Evolutionary conservation across 2,329 filamentous ascomycete species (phyloP).

Genomic region (Diaporthe velutina): DNA sequence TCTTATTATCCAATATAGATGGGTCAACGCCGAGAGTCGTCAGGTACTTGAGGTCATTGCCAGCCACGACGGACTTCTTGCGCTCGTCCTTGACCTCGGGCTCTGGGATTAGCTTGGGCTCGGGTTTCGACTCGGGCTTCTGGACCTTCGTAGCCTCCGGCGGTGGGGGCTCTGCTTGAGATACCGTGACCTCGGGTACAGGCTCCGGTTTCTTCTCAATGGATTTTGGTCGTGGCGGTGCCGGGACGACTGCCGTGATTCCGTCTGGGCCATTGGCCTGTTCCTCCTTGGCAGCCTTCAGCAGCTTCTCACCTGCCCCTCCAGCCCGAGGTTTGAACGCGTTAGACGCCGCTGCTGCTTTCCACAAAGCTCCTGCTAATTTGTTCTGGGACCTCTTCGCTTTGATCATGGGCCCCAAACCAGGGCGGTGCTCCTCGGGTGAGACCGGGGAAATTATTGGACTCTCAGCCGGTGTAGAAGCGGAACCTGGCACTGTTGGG

Average conservation of each 20-base stretch:
- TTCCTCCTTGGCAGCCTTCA: conserved; percentile 70
- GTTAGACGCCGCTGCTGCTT: conserved; percentile 79
- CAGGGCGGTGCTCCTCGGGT: conserved; percentile 70
- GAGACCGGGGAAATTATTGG: conserved; percentile 47
- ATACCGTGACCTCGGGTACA: conserved; percentile 70
- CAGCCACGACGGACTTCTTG: conserved; percentile 73
- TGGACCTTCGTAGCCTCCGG: conserved; percentile 6
- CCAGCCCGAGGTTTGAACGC: conserved; percentile 90
- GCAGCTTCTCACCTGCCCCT: conserved; percentile 79
- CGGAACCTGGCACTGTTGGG: conserved; percentile 41
- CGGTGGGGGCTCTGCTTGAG: conserved; percentile 48
- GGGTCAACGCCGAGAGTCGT: conserved; percentile 83
- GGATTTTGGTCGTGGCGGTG: conserved; percentile 69
- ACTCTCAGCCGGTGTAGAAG: conserved; percentile 42
- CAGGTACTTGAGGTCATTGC: conserved; percentile 84
- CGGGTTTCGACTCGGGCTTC: conserved; percentile 47
- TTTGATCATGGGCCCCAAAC: conserved; percentile 92
- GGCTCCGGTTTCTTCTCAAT: conserved; percentile 53
- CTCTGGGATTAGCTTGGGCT: conserved; percentile 46
- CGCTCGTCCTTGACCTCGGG: conserved; percentile 59
- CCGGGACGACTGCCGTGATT: conserved; percentile 88
- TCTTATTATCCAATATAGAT: conserved; percentile 79
- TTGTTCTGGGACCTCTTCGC: conserved; percentile 80
- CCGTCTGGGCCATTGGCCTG: conserved; percentile 83
- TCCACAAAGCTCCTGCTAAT: conserved; percentile 82